Evolutionary conservation across 192 early-diverging fungal genomes (phyloP), one percentile per base, ranked within the genome.

Genomic region (Jimgerdemannia flammicorona): DNA sequence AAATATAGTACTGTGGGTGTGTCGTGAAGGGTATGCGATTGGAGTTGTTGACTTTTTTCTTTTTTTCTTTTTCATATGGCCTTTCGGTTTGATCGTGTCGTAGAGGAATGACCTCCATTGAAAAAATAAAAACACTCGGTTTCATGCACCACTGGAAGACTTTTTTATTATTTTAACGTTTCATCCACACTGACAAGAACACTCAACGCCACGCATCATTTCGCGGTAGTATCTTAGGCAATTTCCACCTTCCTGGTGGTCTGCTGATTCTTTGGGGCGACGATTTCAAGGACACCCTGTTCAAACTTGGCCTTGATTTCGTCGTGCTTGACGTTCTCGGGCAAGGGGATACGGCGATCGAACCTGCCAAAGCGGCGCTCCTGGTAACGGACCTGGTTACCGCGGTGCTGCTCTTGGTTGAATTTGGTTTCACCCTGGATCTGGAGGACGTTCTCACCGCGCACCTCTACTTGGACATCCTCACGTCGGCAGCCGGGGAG

Each of bases 401-500:
- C 77, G 43, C 77, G 81, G 64, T 74, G 69, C 9, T 84, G 77
- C 18, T 83, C 39, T 3, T 68, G 40, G 20, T 67, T 67, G 19
- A 20, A 29, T 39, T 81, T 79, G 68, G 64, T 67, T 67, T 88
- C 81, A 19, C 88, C 89, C 39, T 76, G 76, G 66, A 91, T 77
- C 1, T 72, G 78, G 14, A 91, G 64, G 40, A 76, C 43, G 67
- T 19, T 68, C 40, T 89, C 74, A 49, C 86, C 88, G 41, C 77
- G 81, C 43, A 84, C 67, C 20, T 82, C 79, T 42, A 91, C 44
- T 65, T 88, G 79, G 68, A 91, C 75, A 19, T 91, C 80, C 29
- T 90, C 87, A 70, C 89, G 87, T 39, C 43, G 69, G 20, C 87
- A 78, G 14, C 90, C 90, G 41, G 90, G 89, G 40, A 91, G 68